Conservation (phyloP, 805 yeast species). For the Saturnispora halmiae region DNA sequence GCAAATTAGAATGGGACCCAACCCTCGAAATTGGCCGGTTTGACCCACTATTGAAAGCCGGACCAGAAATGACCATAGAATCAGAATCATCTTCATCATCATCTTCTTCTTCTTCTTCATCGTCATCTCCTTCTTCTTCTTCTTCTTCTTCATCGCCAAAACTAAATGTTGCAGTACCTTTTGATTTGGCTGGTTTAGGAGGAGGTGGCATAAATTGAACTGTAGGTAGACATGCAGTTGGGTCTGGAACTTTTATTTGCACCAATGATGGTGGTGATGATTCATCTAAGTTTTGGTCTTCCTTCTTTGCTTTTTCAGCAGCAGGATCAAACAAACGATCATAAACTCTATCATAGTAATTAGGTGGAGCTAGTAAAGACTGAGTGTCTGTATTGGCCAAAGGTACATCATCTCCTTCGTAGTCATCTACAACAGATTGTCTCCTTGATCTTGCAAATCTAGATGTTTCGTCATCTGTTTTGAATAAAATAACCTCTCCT, state of each 20-base stretch:
- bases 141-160: slow-evolving; percentile 3
- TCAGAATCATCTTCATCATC: not conserved
- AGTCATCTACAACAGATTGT: slow-evolving; percentile 3
- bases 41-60: slow-evolving; percentile 18
- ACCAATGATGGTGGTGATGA: not conserved
- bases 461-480: slow-evolving; percentile 16
- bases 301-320: not conserved
- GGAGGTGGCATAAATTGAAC: not conserved
- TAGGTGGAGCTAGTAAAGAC: slow-evolving; percentile 70
- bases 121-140: not conserved
- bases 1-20: slow-evolving; percentile 6
- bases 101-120: not conserved
- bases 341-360: slow-evolving; percentile 71
- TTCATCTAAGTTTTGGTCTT: not conserved
- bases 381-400: slow-evolving; percentile 26
- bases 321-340: slow-evolving; percentile 50
- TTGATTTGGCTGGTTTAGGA: not conserved
- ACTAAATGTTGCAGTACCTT: slow-evolving; percentile 6
- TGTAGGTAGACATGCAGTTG: not conserved
- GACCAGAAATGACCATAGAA: slow-evolving; percentile 15
- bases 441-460: slow-evolving; percentile 7
- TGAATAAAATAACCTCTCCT: slow-evolving; percentile 24
- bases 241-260: not conserved
- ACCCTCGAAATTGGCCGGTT: slow-evolving; percentile 16
- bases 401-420: slow-evolving; percentile 11